A percentile compares a stretch with the other conserved stretches of the same genome.
phyloP scores from a whole-genome alignment of 805 yeast species.

The Candida insectalens region DNA sequence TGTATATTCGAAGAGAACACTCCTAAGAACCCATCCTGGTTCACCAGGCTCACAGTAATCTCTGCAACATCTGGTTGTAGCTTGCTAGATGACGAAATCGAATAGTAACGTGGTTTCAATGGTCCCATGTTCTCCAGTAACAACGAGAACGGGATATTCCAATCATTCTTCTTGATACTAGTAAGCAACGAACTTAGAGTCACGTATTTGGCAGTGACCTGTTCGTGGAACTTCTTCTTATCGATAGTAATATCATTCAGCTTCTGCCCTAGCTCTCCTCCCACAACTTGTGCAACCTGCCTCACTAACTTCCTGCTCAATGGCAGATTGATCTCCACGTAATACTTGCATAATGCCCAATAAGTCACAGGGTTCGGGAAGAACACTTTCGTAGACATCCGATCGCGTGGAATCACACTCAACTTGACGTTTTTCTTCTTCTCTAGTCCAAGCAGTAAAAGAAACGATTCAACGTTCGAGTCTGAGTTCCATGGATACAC shows the following conservation, averaged over 20 bases:
- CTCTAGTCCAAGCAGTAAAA: constrained; percentile 47
- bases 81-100: constrained; percentile 75
- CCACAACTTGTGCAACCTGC: constrained; percentile 4
- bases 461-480: constrained; percentile 54
- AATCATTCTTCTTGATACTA: constrained; percentile 38
- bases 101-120: constrained; percentile 84
- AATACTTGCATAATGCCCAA: constrained; percentile 66
- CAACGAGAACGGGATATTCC: constrained; percentile 79
- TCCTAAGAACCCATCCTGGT: constrained; percentile 46
- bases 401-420: constrained; percentile 54
- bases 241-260: constrained; percentile 46
- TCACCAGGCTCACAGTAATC: constrained; percentile 80
- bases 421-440: constrained; percentile 40
- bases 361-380: constrained; percentile 72
- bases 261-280: constrained; percentile 30
- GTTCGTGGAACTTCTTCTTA: constrained; percentile 49
- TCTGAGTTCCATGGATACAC: constrained; percentile 77
- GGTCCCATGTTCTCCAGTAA: constrained; percentile 69
- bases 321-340: constrained; percentile 78
- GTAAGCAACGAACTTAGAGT: constrained; percentile 65
- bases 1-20: constrained; percentile 79
- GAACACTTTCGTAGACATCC: constrained; percentile 36
- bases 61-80: constrained; percentile 53
- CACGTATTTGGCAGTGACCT: constrained; percentile 44
- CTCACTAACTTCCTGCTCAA: constrained; percentile 71